Conservation (phyloP, 371 early-diverging fungal species). For the Chytridium lagenaria region DNA sequence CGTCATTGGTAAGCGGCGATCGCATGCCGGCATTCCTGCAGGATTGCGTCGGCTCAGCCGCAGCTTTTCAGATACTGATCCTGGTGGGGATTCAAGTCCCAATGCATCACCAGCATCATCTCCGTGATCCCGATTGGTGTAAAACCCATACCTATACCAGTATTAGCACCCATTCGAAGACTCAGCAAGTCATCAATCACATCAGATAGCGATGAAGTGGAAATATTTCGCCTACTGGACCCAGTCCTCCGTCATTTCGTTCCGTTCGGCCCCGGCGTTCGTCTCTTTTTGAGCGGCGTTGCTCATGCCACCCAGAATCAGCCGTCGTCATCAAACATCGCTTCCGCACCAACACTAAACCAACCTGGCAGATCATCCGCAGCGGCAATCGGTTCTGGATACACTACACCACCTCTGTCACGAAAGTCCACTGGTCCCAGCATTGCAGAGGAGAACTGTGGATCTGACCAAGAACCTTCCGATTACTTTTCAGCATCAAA, state of each 20-base stretch:
- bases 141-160: constrained; percentile 18
- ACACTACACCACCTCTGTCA: constrained; percentile 4
- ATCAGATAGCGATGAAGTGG: constrained; percentile 16
- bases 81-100: constrained; percentile 1
- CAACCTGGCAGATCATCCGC: constrained; percentile 12
- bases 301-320: background rate
- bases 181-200: constrained; percentile 19
- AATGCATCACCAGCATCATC: background rate
- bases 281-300: constrained; percentile 15
- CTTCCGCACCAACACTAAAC: background rate
- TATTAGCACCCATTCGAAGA: constrained; percentile 6
- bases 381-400: background rate
- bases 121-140: background rate
- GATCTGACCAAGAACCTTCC: background rate
- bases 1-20: constrained; percentile 28
- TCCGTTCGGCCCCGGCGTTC: constrained; percentile 18
- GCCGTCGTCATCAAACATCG: background rate
- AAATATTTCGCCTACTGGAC: constrained; percentile 19
- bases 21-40: constrained; percentile 35
- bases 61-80: constrained; percentile 32
- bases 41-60: constrained; percentile 35
- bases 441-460: background rate
- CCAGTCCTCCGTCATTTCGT: constrained; percentile 15
- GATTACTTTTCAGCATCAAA: constrained; percentile 7
- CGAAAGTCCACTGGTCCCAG: constrained; percentile 6